These are phyloP conservation scores for Isoetes engelmannii DNA, from an alignment of 83 land plant species.

Conservation along the genomic window DNA sequence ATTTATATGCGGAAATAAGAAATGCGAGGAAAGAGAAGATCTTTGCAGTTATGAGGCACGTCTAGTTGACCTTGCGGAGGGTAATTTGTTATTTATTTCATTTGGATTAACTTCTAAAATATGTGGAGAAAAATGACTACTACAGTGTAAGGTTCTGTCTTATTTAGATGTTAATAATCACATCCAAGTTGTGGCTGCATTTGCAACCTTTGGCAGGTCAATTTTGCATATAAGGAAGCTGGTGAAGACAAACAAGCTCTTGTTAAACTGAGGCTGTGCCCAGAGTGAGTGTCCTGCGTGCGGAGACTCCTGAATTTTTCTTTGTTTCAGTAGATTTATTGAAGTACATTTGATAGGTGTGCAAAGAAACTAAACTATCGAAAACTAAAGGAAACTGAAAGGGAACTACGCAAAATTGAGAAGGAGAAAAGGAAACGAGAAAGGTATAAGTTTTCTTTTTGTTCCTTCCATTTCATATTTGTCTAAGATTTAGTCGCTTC, in stretches of 20 bases:
- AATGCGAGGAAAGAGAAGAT: slow-evolving; percentile 24
- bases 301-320: background rate
- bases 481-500: no score
- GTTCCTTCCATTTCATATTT: no score
- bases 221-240: slow-evolving; percentile 54
- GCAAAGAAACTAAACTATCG: slow-evolving; percentile 38
- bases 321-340: background rate
- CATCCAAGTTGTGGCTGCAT: background rate
- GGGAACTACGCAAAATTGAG: slow-evolving; percentile 12
- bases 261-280: slow-evolving; percentile 51
- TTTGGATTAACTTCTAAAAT: background rate
- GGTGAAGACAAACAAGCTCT: slow-evolving; percentile 68
- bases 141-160: background rate
- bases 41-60: slow-evolving; percentile 32
- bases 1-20: slow-evolving; percentile 29
- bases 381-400: slow-evolving; percentile 34
- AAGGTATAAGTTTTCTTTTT: background rate
- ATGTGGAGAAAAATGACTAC: no score
- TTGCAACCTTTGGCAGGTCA: slow-evolving; percentile 35
- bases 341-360: slow-evolving; percentile 21
- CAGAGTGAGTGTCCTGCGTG: slow-evolving; percentile 25
- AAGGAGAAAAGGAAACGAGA: slow-evolving; percentile 6
- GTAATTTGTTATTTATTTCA: background rate
- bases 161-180: background rate
- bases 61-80: slow-evolving; percentile 10